A percentile compares a stretch with the other conserved stretches of the same genome.
Conservation (phyloP, 1,139 yeast species). For the Nakaseomyces uthaithaninus region DNA sequence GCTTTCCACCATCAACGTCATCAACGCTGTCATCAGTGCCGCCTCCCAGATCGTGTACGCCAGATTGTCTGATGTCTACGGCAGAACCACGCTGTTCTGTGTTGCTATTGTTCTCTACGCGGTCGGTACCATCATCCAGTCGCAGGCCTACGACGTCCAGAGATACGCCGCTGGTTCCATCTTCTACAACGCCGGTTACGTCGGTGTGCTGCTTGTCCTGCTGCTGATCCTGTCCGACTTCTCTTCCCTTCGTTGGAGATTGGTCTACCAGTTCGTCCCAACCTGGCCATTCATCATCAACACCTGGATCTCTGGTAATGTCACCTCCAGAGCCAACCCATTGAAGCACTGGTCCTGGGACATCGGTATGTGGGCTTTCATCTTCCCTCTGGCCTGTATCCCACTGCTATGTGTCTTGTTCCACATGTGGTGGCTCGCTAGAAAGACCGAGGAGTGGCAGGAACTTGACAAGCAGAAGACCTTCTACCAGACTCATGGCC, state of each 20-base stretch:
- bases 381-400: constrained; percentile 51
- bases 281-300: constrained; percentile 62
- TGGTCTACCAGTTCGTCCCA: constrained; percentile 50
- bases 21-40: constrained; percentile 56
- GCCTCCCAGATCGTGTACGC: constrained; percentile 67
- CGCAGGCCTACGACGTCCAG: constrained; percentile 51
- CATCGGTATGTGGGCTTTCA: constrained; percentile 69
- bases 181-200: constrained; percentile 58
- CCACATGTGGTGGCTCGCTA: constrained; percentile 49
- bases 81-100: constrained; percentile 49
- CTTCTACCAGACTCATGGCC: constrained; percentile 10
- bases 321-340: constrained; percentile 33
- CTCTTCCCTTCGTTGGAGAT: constrained; percentile 60
- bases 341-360: constrained; percentile 52
- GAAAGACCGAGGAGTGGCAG: constrained; percentile 37
- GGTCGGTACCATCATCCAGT: constrained; percentile 60
- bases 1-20: constrained; percentile 53
- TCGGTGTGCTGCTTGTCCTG: constrained; percentile 48
- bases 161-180: constrained; percentile 65
- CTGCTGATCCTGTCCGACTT: constrained; percentile 56
- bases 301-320: constrained; percentile 61
- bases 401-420: constrained; percentile 45
- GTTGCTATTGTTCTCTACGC: constrained; percentile 50
- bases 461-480: constrained; percentile 28
- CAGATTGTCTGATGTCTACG: constrained; percentile 57